Conservation (phyloP, 2,329 filamentous ascomycete genomes). For the Intubia oerlemansii region DNA sequence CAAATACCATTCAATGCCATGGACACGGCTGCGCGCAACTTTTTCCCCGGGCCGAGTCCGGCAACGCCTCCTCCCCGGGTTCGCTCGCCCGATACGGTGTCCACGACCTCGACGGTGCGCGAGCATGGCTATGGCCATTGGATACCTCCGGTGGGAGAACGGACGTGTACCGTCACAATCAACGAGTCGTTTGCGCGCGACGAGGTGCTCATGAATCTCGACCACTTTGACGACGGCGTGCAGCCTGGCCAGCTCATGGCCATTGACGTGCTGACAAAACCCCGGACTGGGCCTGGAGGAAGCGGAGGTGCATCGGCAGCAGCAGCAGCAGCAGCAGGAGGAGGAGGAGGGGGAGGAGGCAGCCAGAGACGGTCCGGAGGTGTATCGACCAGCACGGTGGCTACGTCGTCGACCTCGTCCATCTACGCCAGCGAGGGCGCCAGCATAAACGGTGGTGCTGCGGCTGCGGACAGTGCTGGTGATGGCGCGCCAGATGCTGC, state of each 20-base stretch:
- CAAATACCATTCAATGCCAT: too few relatives aligned
- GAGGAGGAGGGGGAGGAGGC: background rate
- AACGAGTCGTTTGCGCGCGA: slow-evolving; percentile 61
- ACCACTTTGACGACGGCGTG: slow-evolving; percentile 42
- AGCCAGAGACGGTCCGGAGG: too few relatives aligned
- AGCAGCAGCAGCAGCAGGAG: background rate
- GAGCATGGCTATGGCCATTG: slow-evolving; percentile 11
- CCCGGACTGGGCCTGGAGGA: too few relatives aligned
- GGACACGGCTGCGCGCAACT: too few relatives aligned
- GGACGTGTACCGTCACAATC: slow-evolving; percentile 31
- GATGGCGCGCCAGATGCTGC: slow-evolving; percentile 1
- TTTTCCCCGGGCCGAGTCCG: too few relatives aligned
- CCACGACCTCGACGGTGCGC: slow-evolving; percentile 26
- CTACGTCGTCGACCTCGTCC: too few relatives aligned
- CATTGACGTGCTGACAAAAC: slow-evolving; percentile 35
- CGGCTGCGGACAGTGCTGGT: background rate
- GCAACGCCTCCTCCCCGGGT: slow-evolving; percentile 7
- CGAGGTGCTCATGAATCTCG: slow-evolving; percentile 59
- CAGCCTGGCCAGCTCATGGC: slow-evolving; percentile 50
- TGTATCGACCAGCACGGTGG: too few relatives aligned
- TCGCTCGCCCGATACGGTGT: slow-evolving; percentile 24
- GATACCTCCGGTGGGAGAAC: too few relatives aligned
- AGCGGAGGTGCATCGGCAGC: background rate
- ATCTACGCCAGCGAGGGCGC: background rate
- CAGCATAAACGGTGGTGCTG: background rate